phyloP scores from a whole-genome alignment of 306 rosid species.

The Luffa aegyptiaca region DNA sequence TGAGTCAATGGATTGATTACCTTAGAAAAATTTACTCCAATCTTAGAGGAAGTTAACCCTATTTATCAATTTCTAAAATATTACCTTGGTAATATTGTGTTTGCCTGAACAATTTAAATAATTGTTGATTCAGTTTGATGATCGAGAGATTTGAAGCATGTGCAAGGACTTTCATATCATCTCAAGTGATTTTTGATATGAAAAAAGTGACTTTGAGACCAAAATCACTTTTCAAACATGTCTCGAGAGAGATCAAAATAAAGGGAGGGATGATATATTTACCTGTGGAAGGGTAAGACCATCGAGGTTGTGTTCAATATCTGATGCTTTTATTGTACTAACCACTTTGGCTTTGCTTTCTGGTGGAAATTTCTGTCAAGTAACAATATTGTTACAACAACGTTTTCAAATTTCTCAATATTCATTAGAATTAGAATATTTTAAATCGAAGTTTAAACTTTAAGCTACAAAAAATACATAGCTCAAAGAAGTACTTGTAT shows the following conservation, averaged over 20 bases:
- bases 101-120: not conserved
- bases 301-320: constrained; percentile 47
- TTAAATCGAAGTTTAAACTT: not conserved
- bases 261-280: not conserved
- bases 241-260: not conserved
- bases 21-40: too few species aligned
- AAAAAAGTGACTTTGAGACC: too few species aligned
- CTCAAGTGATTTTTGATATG: too few species aligned
- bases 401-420: not conserved
- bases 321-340: constrained; percentile 33
- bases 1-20: too few species aligned
- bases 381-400: not conserved
- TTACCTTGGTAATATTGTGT: not conserved
- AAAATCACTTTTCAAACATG: too few species aligned
- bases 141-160: not conserved
- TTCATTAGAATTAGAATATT: not conserved
- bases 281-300: constrained; percentile 46
- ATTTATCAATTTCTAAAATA: too few species aligned
- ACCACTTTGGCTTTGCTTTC: constrained; percentile 27
- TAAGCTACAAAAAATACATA: not conserved
- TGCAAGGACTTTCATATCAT: too few species aligned
- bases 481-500: not conserved
- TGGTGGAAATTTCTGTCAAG: constrained; percentile 44
- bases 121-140: not conserved
- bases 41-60: too few species aligned